phyloP scores from a whole-genome alignment of 2,329 filamentous ascomycete species.

The Neopestalotiopsis rosae region DNA sequence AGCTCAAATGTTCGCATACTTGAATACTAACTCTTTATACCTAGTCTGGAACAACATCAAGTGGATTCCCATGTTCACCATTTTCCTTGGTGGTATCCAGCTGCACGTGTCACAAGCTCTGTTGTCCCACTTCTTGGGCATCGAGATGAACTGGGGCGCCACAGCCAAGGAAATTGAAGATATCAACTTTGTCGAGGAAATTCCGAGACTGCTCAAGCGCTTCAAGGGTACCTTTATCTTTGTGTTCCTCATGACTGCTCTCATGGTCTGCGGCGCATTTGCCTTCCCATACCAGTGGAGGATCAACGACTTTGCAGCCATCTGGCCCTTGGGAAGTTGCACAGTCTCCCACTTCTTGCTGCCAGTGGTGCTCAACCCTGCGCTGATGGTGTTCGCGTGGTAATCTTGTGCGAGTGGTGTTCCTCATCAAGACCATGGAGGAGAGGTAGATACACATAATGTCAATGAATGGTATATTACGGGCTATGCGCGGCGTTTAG shows the following conservation, averaged over 20 bases:
- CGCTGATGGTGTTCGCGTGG: slow-evolving; percentile 68
- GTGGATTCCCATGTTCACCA: slow-evolving; percentile 46
- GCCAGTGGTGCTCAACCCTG: slow-evolving; percentile 66
- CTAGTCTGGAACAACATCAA: slow-evolving; percentile 60
- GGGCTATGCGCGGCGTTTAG: background rate
- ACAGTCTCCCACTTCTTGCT: slow-evolving; percentile 61
- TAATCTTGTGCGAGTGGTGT: slow-evolving; percentile 33
- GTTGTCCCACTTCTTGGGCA: slow-evolving; percentile 46
- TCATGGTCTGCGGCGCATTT: slow-evolving; percentile 34
- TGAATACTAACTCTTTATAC: slow-evolving; percentile 1
- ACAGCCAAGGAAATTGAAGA: slow-evolving; percentile 40
- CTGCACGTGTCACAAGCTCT: slow-evolving; percentile 47
- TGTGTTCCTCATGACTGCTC: slow-evolving; percentile 30
- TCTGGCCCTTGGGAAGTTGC: slow-evolving; percentile 60
- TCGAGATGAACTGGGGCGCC: slow-evolving; percentile 46
- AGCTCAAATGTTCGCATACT: background rate
- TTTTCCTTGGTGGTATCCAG: slow-evolving; percentile 50
- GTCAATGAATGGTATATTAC: background rate
- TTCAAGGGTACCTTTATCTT: slow-evolving; percentile 41
- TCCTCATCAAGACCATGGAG: background rate
- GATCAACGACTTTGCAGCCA: slow-evolving; percentile 62
- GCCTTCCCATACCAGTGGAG: slow-evolving; percentile 50
- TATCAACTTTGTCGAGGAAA: slow-evolving; percentile 39
- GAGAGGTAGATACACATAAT: background rate
- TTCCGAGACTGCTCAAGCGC: slow-evolving; percentile 34